A percentile compares a stretch with the other conserved stretches of the same genome.
Evolutionary conservation across 495 filamentous ascomycete species (phyloP).

Genomic region (Parachaetomium inaequale): DNA sequence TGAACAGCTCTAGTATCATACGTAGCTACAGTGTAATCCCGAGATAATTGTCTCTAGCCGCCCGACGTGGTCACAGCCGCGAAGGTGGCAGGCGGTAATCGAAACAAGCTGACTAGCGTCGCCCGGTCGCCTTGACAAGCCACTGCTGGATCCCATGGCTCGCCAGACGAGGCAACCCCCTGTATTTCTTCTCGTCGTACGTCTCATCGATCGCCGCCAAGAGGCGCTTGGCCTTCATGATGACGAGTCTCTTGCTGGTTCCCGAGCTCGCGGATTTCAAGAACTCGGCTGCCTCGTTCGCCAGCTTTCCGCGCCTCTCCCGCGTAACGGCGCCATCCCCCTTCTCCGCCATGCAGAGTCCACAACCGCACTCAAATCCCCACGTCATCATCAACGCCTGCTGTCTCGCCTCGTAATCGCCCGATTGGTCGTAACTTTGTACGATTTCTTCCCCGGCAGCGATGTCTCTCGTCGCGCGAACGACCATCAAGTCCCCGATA

Average conservation of each 20-base stretch:
- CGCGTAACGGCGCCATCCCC: not conserved
- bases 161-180: not conserved
- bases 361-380: conserved; percentile 4
- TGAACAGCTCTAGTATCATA: too few species aligned
- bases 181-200: conserved; percentile 5
- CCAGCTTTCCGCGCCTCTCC: not conserved
- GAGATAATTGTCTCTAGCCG: too few species aligned
- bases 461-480: not conserved
- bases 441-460: not conserved
- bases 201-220: conserved; percentile 6
- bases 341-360: not conserved
- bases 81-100: too few species aligned
- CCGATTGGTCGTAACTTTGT: not conserved
- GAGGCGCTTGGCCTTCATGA: not conserved
- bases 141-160: not conserved
- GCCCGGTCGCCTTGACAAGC: not conserved
- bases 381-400: not conserved
- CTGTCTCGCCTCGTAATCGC: not conserved
- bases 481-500: conserved; percentile 1
- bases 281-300: not conserved
- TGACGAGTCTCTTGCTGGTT: not conserved
- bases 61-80: too few species aligned
- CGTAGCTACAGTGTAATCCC: too few species aligned
- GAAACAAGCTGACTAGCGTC: too few species aligned
- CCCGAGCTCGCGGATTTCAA: not conserved